phyloP scores from a whole-genome alignment of 768 basidiomycete genomes.

The Boletus tylopilopsis region DNA sequence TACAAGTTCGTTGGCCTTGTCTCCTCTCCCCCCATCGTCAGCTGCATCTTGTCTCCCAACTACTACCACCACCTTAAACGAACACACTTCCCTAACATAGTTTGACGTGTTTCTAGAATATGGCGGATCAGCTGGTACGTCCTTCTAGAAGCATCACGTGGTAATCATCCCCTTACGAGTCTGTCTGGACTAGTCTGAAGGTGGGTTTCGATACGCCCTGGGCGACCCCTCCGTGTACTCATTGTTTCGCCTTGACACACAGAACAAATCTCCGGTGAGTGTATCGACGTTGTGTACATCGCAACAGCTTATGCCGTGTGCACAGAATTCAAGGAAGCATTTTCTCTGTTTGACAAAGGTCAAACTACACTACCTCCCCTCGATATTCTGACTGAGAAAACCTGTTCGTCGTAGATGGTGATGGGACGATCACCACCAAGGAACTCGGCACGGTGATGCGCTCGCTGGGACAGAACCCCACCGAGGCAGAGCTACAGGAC shows the following conservation, averaged over 20 bases:
- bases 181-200: constrained; percentile 47
- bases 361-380: not conserved
- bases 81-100: not conserved
- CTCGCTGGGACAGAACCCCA: constrained; percentile 89
- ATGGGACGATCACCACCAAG: constrained; percentile 88
- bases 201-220: constrained; percentile 33
- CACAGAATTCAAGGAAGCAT: constrained; percentile 97
- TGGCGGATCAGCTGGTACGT: constrained; percentile 60
- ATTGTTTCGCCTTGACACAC: constrained; percentile 6
- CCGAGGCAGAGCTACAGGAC: constrained; percentile 87
- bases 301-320: constrained; percentile 1
- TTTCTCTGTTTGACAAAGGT: constrained; percentile 98
- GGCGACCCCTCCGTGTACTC: not conserved
- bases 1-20: constrained; percentile 3
- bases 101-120: constrained; percentile 27
- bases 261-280: constrained; percentile 91
- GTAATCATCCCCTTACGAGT: constrained; percentile 12
- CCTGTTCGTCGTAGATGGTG: constrained; percentile 56
- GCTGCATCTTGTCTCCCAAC: constrained; percentile 1
- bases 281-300: not conserved
- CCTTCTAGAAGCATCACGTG: constrained; percentile 6
- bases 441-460: constrained; percentile 95
- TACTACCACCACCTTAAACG: constrained; percentile 2
- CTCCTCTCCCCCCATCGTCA: constrained; percentile 9
- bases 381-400: not conserved